Percentiles rank a stretch among this genome's conserved stretches.
Evolutionary conservation across 495 filamentous ascomycete genomes (phyloP).

Genomic region (Collariella sp.): DNA sequence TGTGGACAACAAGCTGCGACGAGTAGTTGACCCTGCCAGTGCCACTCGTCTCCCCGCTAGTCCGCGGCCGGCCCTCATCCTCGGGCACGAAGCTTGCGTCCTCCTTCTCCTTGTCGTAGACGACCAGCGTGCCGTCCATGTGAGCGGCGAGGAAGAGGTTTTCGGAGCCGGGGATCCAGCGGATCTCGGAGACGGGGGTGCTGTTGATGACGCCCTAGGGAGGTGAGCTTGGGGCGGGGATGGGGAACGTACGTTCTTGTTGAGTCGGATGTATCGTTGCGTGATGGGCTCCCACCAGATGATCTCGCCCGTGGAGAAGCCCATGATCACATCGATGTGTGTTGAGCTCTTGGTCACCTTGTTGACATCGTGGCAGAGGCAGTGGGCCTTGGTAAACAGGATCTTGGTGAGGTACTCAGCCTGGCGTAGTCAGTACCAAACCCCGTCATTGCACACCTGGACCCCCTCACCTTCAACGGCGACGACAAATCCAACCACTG

Average conservation of each 20-base stretch:
- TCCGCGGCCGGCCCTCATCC: conserved; percentile 26
- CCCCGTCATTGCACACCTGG: no score
- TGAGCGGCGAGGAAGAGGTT: conserved; percentile 88
- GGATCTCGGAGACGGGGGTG: conserved; percentile 75
- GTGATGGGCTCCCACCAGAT: conserved; percentile 98
- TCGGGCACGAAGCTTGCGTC: conserved; percentile 57
- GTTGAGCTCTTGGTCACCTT: conserved; percentile 62
- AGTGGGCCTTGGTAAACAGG: conserved; percentile 90
- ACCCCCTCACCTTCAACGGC: conserved; percentile 41
- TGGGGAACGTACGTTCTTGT: conserved; percentile 66
- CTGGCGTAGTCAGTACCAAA: conserved; percentile 31
- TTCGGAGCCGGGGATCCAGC: conserved; percentile 91
- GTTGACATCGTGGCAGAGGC: conserved; percentile 92
- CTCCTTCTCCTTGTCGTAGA: conserved; percentile 98
- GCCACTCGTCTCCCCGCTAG: conserved; percentile 28
- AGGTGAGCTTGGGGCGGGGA: conserved; percentile 5
- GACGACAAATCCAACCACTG: conserved; percentile 58
- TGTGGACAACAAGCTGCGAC: conserved; percentile 54
- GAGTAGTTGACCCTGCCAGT: conserved; percentile 23
- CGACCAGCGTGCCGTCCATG: conserved; percentile 85
- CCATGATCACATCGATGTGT: conserved; percentile 89
- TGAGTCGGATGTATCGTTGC: conserved; percentile 89
- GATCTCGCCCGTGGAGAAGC: conserved; percentile 90
- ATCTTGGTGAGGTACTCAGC: conserved; percentile 90
- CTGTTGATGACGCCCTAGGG: conserved; percentile 71